phyloP scores from a whole-genome alignment of 371 early-diverging fungal genomes.

The Apophysomyces trapeziformis region DNA sequence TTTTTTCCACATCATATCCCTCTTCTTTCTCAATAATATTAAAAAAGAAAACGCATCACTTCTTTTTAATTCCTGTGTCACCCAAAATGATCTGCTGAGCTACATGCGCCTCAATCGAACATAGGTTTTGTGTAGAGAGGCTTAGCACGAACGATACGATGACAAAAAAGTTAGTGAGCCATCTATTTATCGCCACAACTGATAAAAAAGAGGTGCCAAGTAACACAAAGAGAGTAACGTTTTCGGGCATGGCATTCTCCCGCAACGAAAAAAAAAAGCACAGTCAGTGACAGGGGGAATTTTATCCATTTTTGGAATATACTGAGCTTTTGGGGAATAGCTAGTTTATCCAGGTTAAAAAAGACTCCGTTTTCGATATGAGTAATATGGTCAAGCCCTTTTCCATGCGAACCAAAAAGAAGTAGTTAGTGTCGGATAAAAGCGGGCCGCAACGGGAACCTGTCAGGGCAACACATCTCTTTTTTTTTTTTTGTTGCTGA shows the following conservation, averaged over 20 bases:
- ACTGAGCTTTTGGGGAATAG: background rate
- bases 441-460: slow-evolving; percentile 5
- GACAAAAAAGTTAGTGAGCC: background rate
- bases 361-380: background rate
- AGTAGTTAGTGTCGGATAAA: background rate
- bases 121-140: background rate
- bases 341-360: slow-evolving; percentile 6
- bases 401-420: background rate
- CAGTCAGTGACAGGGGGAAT: background rate
- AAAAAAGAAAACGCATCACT: background rate
- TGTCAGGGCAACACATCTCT: no score
- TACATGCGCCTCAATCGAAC: slow-evolving; percentile 5
- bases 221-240: background rate
- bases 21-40: slow-evolving; percentile 17
- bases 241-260: no score
- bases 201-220: slow-evolving; percentile 1
- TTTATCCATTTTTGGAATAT: slow-evolving; percentile 4
- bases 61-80: background rate
- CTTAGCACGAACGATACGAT: background rate
- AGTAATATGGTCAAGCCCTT: background rate
- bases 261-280: background rate
- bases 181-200: background rate
- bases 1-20: background rate
- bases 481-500: background rate
- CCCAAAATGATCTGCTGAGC: slow-evolving; percentile 9